A percentile compares a stretch with the other conserved stretches of the same genome.
These are phyloP conservation scores for Trichoderma orchidacearum DNA, from an alignment of 495 filamentous ascomycete genomes.

Conservation along the genomic window DNA sequence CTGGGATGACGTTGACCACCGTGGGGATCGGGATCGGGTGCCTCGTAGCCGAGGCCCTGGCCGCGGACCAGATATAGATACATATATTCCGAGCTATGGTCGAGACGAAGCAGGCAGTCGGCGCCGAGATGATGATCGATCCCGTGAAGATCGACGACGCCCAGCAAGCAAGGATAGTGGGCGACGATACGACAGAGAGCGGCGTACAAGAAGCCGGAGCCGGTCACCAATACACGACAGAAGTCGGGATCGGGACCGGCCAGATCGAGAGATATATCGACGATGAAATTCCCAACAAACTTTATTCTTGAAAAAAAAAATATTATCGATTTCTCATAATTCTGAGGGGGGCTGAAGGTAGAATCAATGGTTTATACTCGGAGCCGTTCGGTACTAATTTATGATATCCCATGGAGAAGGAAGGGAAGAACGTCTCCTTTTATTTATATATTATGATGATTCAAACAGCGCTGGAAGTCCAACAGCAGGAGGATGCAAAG, in stretches of 20 bases:
- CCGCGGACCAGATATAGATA: slow-evolving; percentile 32
- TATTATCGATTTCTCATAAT: neutral
- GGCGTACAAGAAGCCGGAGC: slow-evolving; percentile 33
- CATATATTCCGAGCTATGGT: slow-evolving; percentile 46
- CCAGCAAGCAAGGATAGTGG: slow-evolving; percentile 5
- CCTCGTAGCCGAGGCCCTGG: slow-evolving; percentile 16
- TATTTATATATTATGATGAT: too few relatives aligned
- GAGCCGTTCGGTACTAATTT: neutral
- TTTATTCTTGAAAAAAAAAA: neutral
- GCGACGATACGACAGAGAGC: slow-evolving; percentile 27
- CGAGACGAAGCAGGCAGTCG: slow-evolving; percentile 5
- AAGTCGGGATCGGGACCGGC: slow-evolving; percentile 26
- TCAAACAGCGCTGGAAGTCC: neutral
- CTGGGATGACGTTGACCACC: slow-evolving; percentile 12
- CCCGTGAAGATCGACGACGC: slow-evolving; percentile 32
- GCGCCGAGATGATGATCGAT: slow-evolving; percentile 18
- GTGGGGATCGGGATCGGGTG: slow-evolving; percentile 23
- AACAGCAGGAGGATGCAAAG: neutral
- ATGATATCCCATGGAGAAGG: neutral
- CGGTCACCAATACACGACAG: slow-evolving; percentile 29
- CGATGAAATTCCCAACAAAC: slow-evolving; percentile 14
- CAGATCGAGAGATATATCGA: slow-evolving; percentile 27
- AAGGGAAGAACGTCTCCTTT: neutral
- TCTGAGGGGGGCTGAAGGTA: neutral
- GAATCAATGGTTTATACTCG: neutral